phyloP scores from a whole-genome alignment of 768 basidiomycete genomes.

The Gloeostereum incarnatum region DNA sequence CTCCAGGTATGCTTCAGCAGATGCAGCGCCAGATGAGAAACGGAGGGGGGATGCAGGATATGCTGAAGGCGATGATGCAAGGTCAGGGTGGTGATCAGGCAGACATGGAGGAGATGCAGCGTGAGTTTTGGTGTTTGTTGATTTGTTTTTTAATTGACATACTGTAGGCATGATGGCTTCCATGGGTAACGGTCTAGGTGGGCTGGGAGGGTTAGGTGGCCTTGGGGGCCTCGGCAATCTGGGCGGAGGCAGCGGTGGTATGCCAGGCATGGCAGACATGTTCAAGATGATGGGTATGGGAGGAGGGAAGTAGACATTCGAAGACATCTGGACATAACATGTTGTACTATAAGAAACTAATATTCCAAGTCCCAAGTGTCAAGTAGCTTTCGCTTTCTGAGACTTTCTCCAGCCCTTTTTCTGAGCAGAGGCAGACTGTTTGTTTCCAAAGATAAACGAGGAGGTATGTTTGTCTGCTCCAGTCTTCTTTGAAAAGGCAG shows the following conservation, averaged over 20 bases:
- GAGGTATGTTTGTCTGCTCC: conserved; percentile 81
- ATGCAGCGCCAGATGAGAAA: conserved; percentile 76
- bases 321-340: no score
- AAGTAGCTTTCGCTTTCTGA: conserved; percentile 16
- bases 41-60: conserved; percentile 91
- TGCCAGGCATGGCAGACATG: conserved; percentile 70
- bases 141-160: conserved; percentile 7
- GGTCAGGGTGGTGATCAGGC: conserved; percentile 84
- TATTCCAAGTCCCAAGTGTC: conserved; percentile 6
- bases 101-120: conserved; percentile 94
- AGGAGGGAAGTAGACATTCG: no score
- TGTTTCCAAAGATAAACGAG: conserved; percentile 73
- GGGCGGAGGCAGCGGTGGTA: conserved; percentile 31
- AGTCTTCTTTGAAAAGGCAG: conserved; percentile 54
- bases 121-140: conserved; percentile 30
- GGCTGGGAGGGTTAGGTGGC: conserved; percentile 47
- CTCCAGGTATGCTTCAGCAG: conserved; percentile 91
- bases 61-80: conserved; percentile 99
- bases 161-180: conserved; percentile 76
- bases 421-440: conserved; percentile 48
- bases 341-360: no score
- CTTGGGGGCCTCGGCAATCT: conserved; percentile 42
- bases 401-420: conserved; percentile 49
- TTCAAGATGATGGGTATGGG: conserved; percentile 88
- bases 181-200: conserved; percentile 66